Conservation (phyloP, 148 eudicot genomes). For the Bassia scoparia region DNA sequence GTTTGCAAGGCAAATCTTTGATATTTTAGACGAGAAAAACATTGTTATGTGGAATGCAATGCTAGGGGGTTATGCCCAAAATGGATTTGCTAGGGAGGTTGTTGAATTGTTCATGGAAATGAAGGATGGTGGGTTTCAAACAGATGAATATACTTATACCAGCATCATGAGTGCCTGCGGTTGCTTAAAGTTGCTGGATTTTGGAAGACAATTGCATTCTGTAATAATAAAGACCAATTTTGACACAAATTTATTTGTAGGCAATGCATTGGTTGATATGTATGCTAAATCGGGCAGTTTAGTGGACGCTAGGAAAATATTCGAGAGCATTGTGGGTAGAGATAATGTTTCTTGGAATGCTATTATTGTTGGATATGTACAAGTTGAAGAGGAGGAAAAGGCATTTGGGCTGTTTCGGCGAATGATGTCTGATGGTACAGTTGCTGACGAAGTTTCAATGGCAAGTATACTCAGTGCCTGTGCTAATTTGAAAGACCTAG, state of each 20-base stretch:
- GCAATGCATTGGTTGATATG: constrained; percentile 85
- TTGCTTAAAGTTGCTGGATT: constrained; percentile 41
- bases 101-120: constrained; percentile 50
- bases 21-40: constrained; percentile 55
- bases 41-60: constrained; percentile 79
- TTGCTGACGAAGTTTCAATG: constrained; percentile 78
- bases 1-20: constrained; percentile 58
- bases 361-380: constrained; percentile 82
- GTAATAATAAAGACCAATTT: constrained; percentile 62
- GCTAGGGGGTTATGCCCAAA: constrained; percentile 82
- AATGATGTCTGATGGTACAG: constrained; percentile 55
- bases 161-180: constrained; percentile 89
- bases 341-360: constrained; percentile 97
- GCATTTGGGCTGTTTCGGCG: constrained; percentile 64
- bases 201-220: constrained; percentile 73
- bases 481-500: constrained; percentile 49
- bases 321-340: constrained; percentile 44
- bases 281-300: constrained; percentile 79
- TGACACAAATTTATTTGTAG: constrained; percentile 54
- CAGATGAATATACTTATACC: constrained; percentile 84
- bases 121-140: constrained; percentile 47
- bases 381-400: constrained; percentile 60
- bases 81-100: constrained; percentile 59
- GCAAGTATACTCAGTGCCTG: constrained; percentile 82
- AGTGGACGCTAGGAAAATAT: constrained; percentile 52